Conservation (phyloP, 257 asterid species). For the Gardenia jasminoides region DNA sequence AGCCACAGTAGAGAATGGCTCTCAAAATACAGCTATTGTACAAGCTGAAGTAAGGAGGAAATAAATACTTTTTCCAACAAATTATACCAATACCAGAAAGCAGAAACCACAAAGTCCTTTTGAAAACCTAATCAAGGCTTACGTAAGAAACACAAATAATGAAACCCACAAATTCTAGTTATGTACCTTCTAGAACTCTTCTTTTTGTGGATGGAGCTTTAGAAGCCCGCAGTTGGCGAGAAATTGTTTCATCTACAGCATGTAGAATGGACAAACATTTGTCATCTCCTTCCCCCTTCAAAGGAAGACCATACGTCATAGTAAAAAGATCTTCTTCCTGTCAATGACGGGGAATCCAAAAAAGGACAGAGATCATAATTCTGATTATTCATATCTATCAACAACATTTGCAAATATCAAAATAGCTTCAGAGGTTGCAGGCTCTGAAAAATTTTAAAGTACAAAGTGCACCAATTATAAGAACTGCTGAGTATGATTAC, state of each 20-base stretch:
- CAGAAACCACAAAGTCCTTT: conserved; percentile 18
- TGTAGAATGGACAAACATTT: conserved; percentile 86
- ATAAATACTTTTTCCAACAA: background rate
- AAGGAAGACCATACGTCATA: conserved; percentile 86
- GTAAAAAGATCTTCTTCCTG: conserved; percentile 97
- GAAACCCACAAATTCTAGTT: conserved; percentile 16
- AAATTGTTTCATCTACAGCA: conserved; percentile 88
- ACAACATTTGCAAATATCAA: background rate
- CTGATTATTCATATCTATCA: background rate
- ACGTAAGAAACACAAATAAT: background rate
- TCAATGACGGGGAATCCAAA: background rate
- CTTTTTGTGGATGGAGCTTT: conserved; percentile 65
- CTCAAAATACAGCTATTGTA: background rate
- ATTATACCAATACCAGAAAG: background rate
- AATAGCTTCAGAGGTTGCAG: background rate
- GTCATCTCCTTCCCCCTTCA: conserved; percentile 90
- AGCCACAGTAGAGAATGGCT: background rate
- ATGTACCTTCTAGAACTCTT: conserved; percentile 72
- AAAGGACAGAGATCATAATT: background rate
- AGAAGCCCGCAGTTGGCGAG: conserved; percentile 92
- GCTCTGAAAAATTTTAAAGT: background rate
- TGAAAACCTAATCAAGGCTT: conserved; percentile 12
- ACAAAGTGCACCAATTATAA: background rate
- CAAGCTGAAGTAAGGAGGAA: background rate
- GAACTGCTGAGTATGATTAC: background rate